Evolutionary conservation across 768 basidiomycete species (phyloP), one percentile per base, ranked within the genome.

Genomic region (Leccinellum luteum): DNA sequence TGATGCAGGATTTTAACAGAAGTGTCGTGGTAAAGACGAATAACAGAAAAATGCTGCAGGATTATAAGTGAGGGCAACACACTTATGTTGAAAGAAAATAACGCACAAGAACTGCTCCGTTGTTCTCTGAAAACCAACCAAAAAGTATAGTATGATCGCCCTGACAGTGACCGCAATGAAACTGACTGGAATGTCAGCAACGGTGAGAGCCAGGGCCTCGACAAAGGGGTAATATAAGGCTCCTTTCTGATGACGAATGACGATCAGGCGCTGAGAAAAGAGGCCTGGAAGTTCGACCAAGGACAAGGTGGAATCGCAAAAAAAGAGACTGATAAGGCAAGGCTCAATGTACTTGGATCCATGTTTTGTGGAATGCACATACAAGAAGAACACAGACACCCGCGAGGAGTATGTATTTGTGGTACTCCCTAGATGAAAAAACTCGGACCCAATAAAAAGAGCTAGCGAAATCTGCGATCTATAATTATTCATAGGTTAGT

Each of bases 341-440:
- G 10, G 44, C 13, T 64, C 28, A 64, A 9, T 44, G 1, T 17
- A 3, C 14, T 19, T 53, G 25, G 15, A 48, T 30, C 3, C 1
- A 15, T n/a, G 21, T 12, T 27, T 28, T 7, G 23, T 3, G 9
- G 21, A 17, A 34, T 17, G 35, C 32, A 73, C 82, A 32, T 67
- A 86, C 81, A 91, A 89, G 80, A 89, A 92, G 19, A 93, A 75
- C 23, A 87, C 78, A 73, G 90, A 85, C 41, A 89, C 89, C 19
- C 90, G 82, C n/a, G 86, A 85, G 53, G 62, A 66, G 54, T 60
- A 72, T n/a, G 55, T 51, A 17, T 45, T 51, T 2, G 81, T 81
- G 31, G 63, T 68, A 38, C 65, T 60, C 0, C 73, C 63, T 25
- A 78, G 55, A 10, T 70, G 67, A 59, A 77, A 76, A 71, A 80